A percentile compares a stretch with the other conserved stretches of the same genome.
Conservation (phyloP, 106 monocot species). For the Allium sativum region DNA sequence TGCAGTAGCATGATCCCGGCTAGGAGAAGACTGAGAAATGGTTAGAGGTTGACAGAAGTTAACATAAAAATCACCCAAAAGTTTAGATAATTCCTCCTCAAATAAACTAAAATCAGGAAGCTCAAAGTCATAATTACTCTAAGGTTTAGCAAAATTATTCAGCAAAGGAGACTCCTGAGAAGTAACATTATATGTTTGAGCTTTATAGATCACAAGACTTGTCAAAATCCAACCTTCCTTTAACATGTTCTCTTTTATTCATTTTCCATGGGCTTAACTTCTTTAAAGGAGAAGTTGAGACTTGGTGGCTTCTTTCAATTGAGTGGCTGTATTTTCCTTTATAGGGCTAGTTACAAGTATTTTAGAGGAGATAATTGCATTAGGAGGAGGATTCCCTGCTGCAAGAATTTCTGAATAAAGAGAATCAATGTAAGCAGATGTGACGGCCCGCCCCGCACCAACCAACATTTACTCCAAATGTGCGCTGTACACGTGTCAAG, state of each 20-base stretch:
- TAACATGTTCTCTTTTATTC: conserved; percentile 55
- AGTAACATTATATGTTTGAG: conserved; percentile 3
- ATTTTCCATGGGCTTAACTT: conserved; percentile 14
- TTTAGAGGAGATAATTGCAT: conserved; percentile 64
- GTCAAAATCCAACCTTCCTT: conserved; percentile 76
- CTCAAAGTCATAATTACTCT: not conserved
- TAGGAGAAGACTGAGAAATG: too few relatives aligned
- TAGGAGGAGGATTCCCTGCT: conserved; percentile 15
- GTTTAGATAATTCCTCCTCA: conserved; percentile 49
- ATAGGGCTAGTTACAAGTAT: conserved; percentile 69
- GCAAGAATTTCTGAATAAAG: conserved; percentile 46
- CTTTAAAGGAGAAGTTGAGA: conserved; percentile 55
- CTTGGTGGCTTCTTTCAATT: conserved; percentile 53
- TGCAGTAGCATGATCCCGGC: too few relatives aligned
- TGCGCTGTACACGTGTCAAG: too few relatives aligned
- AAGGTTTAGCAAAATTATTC: conserved; percentile 20
- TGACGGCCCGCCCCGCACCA: too few relatives aligned
- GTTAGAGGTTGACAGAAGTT: conserved; percentile 15
- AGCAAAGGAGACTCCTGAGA: conserved; percentile 25
- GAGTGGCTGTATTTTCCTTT: conserved; percentile 51
- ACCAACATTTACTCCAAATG: too few relatives aligned
- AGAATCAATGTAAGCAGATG: conserved; percentile 19
- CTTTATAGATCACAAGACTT: conserved; percentile 10
- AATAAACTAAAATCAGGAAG: conserved; percentile 35
- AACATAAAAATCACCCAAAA: conserved; percentile 51